These are phyloP conservation scores for Yarrowia galli DNA, from an alignment of 1,139 yeast species.

Conservation along the genomic window DNA sequence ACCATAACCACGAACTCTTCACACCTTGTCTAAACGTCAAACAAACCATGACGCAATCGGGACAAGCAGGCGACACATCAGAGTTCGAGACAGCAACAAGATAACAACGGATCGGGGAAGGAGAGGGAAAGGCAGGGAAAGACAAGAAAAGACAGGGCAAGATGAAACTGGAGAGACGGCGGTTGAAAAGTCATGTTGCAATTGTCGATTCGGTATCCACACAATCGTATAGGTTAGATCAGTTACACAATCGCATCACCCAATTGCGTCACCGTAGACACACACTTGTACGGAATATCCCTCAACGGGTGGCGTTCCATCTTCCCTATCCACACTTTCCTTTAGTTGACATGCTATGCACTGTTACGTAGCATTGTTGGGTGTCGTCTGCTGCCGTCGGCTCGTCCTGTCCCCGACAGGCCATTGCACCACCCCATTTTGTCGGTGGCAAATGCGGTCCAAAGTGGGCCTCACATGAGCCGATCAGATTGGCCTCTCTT, in stretches of 20 bases:
- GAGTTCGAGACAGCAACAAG: constrained; percentile 31
- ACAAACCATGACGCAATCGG: constrained; percentile 33
- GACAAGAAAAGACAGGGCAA: no score
- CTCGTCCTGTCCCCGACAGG: background rate
- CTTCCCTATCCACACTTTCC: background rate
- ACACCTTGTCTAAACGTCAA: background rate
- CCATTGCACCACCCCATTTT: background rate
- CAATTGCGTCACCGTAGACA: background rate
- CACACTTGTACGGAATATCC: background rate
- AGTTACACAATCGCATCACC: background rate
- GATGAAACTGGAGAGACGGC: background rate
- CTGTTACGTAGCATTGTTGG: constrained; percentile 31
- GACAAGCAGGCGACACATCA: background rate
- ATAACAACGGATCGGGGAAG: constrained; percentile 36
- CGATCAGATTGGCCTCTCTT: no score
- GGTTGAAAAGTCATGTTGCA: background rate
- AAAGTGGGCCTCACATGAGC: no score
- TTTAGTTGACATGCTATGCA: constrained; percentile 12
- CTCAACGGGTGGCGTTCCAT: background rate
- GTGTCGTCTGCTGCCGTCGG: background rate
- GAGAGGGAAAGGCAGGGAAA: background rate
- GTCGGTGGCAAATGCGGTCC: no score
- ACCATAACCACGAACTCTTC: no score
- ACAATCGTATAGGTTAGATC: background rate
- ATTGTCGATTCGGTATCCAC: background rate